Conservation (phyloP, 2,329 filamentous ascomycete species). For the Arthrobotrys sphaeroides region DNA sequence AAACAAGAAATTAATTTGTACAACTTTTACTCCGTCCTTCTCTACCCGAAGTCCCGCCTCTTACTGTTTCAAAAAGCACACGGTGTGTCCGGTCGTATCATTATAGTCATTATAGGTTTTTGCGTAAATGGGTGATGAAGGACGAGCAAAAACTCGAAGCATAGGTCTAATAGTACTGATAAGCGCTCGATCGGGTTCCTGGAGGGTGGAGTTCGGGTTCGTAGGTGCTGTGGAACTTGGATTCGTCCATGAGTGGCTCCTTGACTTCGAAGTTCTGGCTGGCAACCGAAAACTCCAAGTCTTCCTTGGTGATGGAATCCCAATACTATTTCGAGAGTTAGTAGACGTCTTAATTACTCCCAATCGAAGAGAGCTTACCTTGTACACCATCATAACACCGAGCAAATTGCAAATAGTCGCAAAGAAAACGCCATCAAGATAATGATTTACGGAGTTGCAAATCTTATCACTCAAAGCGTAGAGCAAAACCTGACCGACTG, state of each 20-base stretch:
- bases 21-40: constrained; percentile 50
- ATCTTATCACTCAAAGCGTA: constrained; percentile 89
- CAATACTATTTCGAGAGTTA: constrained; percentile 76
- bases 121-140: constrained; percentile 9
- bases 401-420: constrained; percentile 92
- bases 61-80: constrained; percentile 27
- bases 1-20: constrained; percentile 31
- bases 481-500: constrained; percentile 88
- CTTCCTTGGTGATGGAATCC: constrained; percentile 98
- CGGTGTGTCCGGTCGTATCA: constrained; percentile 34
- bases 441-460: constrained; percentile 85
- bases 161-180: constrained; percentile 47
- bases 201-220: constrained; percentile 51
- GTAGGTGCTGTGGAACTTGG: constrained; percentile 60
- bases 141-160: constrained; percentile 2
- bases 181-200: constrained; percentile 47
- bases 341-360: constrained; percentile 26
- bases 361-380: constrained; percentile 67
- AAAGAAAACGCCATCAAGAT: constrained; percentile 93
- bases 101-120: constrained; percentile 41
- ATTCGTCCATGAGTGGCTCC: constrained; percentile 83
- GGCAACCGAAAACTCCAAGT: constrained; percentile 96
- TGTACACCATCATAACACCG: constrained; percentile 99
- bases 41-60: constrained; percentile 18
- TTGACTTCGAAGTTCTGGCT: constrained; percentile 97